A percentile compares a stretch with the other conserved stretches of the same genome.
These are phyloP conservation scores for Torulaspora microellipsoides DNA, from an alignment of 805 yeast genomes.

Conservation along the genomic window DNA sequence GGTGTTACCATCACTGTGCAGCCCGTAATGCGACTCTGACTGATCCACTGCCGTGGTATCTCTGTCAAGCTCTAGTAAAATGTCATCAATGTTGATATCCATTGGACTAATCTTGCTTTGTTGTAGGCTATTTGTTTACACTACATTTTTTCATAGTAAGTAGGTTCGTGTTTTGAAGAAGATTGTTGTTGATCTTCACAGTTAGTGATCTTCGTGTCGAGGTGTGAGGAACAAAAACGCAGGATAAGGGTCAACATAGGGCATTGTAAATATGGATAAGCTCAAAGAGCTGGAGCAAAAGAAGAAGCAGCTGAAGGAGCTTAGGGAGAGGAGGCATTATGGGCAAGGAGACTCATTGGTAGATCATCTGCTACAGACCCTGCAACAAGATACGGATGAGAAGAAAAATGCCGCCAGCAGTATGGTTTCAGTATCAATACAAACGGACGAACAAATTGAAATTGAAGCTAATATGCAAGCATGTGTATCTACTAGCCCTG, in stretches of 20 bases:
- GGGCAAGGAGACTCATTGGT: conserved; percentile 7
- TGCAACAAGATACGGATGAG: neutral
- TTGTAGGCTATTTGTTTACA: neutral
- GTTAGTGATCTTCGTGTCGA: too few relatives aligned
- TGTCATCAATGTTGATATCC: conserved; percentile 63
- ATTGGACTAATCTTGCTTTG: conserved; percentile 8
- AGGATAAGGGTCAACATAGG: too few relatives aligned
- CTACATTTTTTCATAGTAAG: neutral
- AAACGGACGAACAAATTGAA: conserved; percentile 18
- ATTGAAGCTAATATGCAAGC: neutral
- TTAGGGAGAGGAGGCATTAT: conserved; percentile 42
- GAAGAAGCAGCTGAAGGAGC: conserved; percentile 45
- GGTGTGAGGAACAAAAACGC: too few relatives aligned
- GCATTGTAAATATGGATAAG: conserved; percentile 24
- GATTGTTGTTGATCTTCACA: neutral
- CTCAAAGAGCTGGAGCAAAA: conserved; percentile 49
- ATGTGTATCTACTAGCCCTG: neutral
- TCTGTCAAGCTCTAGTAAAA: conserved; percentile 59
- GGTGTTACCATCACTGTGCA: conserved; percentile 20
- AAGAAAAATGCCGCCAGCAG: neutral
- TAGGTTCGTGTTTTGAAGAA: too few relatives aligned
- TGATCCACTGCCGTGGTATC: conserved; percentile 37
- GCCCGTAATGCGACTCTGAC: conserved; percentile 6
- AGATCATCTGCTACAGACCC: conserved; percentile 9
- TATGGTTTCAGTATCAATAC: conserved; percentile 19